Evolutionary conservation across 192 early-diverging fungal species (phyloP).

Genomic region (Rhizoclosmatium globosum): DNA sequence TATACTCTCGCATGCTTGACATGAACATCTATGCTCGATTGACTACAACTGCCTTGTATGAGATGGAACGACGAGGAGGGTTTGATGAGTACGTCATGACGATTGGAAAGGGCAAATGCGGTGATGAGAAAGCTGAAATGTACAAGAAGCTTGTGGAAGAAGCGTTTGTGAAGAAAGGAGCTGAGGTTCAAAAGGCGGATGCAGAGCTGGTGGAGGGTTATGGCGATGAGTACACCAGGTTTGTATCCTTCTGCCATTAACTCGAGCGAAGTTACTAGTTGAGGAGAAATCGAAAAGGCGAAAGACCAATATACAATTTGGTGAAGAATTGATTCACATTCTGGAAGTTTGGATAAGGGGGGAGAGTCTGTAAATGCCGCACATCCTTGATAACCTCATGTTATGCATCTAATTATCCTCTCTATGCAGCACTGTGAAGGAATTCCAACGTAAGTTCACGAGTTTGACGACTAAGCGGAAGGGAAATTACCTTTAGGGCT

Average conservation of each 20-base stretch:
- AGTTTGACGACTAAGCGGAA: conserved; percentile 8
- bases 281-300: background rate
- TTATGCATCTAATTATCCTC: background rate
- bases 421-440: conserved; percentile 5
- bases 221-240: conserved; percentile 51
- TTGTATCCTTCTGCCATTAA: background rate
- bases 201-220: conserved; percentile 35
- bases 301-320: background rate
- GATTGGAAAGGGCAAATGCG: conserved; percentile 18
- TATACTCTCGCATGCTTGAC: conserved; percentile 57
- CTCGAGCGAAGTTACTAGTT: background rate
- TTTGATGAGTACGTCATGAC: conserved; percentile 61
- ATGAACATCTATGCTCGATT: conserved; percentile 58
- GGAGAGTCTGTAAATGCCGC: background rate
- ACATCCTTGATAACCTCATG: background rate
- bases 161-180: conserved; percentile 34
- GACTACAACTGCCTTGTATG: conserved; percentile 48
- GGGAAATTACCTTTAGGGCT: conserved; percentile 29
- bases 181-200: conserved; percentile 14
- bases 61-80: conserved; percentile 55
- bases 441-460: conserved; percentile 16
- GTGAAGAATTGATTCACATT: background rate
- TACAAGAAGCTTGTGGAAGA: conserved; percentile 36
- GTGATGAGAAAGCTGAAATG: conserved; percentile 32
- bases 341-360: background rate